These are phyloP conservation scores for Astragalus membranaceus DNA, from an alignment of 306 rosid genomes.

Conservation along the genomic window DNA sequence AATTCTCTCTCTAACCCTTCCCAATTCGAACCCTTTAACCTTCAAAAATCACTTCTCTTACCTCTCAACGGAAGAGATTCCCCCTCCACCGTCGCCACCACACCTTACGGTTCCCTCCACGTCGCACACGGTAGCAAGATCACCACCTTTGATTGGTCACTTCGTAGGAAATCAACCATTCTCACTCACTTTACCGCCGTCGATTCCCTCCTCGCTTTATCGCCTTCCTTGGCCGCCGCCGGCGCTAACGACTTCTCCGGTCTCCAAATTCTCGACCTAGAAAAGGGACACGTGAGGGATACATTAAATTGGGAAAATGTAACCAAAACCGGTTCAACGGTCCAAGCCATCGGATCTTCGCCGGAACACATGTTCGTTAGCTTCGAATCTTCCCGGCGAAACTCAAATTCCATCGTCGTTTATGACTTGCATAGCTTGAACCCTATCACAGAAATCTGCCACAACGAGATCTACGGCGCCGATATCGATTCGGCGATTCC, in stretches of 20 bases:
- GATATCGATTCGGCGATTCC: conserved; percentile 82
- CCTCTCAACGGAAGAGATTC: conserved; percentile 75
- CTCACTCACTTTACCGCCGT: conserved; percentile 79
- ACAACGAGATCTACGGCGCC: conserved; percentile 76
- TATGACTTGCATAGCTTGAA: conserved; percentile 52
- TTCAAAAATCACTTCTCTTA: conserved; percentile 50
- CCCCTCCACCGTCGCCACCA: conserved; percentile 65
- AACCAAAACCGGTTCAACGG: conserved; percentile 78
- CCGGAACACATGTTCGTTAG: conserved; percentile 58
- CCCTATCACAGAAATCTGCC: conserved; percentile 50
- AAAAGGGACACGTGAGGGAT: conserved; percentile 37
- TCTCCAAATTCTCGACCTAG: conserved; percentile 65
- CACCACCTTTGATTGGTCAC: conserved; percentile 89
- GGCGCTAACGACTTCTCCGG: conserved; percentile 97
- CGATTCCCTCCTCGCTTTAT: conserved; percentile 71
- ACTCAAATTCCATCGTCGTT: conserved; percentile 74
- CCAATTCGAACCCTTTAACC: conserved; percentile 81
- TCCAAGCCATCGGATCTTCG: conserved; percentile 76
- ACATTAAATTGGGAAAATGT: conserved; percentile 80
- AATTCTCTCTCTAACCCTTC: conserved; percentile 66
- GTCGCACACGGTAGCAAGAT: conserved; percentile 90
- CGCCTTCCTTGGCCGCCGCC: conserved; percentile 60
- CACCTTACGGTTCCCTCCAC: conserved; percentile 64
- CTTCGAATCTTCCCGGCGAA: conserved; percentile 76
- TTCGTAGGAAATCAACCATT: conserved; percentile 64